These are phyloP conservation scores for Pseudogymnoascus sp. DNA, from an alignment of 2,329 filamentous ascomycete species.

Conservation along the genomic window DNA sequence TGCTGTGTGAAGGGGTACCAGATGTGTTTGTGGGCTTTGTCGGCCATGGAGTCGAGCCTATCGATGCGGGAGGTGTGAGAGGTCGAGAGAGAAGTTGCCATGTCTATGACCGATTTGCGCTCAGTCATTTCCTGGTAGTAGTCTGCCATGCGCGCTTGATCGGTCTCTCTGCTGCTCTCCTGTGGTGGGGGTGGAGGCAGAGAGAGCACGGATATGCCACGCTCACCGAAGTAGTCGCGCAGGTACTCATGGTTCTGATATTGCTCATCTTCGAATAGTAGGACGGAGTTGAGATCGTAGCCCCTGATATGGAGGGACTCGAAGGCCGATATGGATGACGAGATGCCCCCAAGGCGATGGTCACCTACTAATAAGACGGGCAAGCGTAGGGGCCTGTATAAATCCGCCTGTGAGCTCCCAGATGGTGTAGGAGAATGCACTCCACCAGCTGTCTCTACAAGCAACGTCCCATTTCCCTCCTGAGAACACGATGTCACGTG, in stretches of 20 bases:
- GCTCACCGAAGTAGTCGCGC: conserved; percentile 53
- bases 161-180: conserved; percentile 31
- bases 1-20: conserved; percentile 91
- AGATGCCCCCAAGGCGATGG: conserved; percentile 68
- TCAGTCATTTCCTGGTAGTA: conserved; percentile 52
- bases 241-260: conserved; percentile 65
- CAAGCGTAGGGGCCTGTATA: conserved; percentile 65
- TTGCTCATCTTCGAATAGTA: conserved; percentile 57
- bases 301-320: conserved; percentile 71
- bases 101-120: conserved; percentile 31
- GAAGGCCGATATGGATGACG: conserved; percentile 68
- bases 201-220: conserved; percentile 46
- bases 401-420: conserved; percentile 66
- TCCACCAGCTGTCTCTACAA: conserved; percentile 76
- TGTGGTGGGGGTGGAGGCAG: conserved; percentile 48
- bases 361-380: conserved; percentile 70
- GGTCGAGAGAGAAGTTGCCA: conserved; percentile 43
- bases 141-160: conserved; percentile 46
- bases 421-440: conserved; percentile 72
- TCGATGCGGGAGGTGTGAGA: conserved; percentile 48
- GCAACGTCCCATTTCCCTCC: conserved; percentile 44
- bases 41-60: conserved; percentile 51
- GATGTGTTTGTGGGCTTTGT: conserved; percentile 53
- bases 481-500: conserved; percentile 37
- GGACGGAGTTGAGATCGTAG: conserved; percentile 62